Base-by-base conservation (phyloP, 345 rosid genomes). In the Boechera retrofracta region DNA sequence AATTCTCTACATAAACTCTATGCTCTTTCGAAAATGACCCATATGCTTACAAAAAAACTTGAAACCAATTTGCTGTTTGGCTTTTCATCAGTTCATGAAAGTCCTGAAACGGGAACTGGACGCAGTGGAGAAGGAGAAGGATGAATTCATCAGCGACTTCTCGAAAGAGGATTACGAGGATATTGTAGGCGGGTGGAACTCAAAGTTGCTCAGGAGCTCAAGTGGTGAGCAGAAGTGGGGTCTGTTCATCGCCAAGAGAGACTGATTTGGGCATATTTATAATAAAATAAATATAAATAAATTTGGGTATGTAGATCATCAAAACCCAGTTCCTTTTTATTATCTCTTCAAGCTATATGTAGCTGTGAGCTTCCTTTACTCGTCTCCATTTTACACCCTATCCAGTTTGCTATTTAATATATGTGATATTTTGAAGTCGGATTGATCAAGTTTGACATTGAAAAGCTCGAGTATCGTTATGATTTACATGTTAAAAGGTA, bases 221-320 rank as follows among this genome's bases (percentile, higher is more conserved):
- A 80, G 88, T 5, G 97, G 95, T 6, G 97, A 89, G 67, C 97
- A 91, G 85, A 65, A 84, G 31, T 91, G 97, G 95, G 95, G 94
- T 18, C 73, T 91, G 77, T 89, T 91, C 83, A 56, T 88, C 3
- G 93, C 95, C 56, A 77, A 85, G 81, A 82, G 74, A 71, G 71
- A 81, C 76, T 84, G 80, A 86, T 64, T 32, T 1, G 24, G 24
- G 24, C 24, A 21, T 21, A 21, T 21, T 21, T 21, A 21, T 21
- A 21, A 16, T 26, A 26, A 1, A 2, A 26, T 26, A 1, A 26
- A 26, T 26, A 26, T 28, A 28, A 68, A 42, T 10, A 6, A 2
- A 54, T 54, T 12, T 29, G 56, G 64, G 49, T 32, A 18, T 51
- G 38, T 12, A 52, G 5, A 45, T 57, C 67, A 47, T 66, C 66